Conservation (phyloP, 2,329 filamentous ascomycete species). For the Lachnellula suecica region DNA sequence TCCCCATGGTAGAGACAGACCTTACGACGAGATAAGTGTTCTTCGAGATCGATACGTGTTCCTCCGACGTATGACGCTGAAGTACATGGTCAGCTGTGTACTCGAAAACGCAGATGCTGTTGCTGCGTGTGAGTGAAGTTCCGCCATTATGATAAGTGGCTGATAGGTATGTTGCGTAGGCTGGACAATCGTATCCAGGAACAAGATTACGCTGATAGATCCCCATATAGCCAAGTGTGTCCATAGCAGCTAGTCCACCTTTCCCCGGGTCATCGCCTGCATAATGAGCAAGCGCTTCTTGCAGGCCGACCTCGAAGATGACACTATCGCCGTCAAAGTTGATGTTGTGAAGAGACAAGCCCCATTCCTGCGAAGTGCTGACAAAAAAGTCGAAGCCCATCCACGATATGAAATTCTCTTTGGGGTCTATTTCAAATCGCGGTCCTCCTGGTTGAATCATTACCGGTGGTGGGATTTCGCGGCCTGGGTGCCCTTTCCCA, state of each 20-base stretch:
- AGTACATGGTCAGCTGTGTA: constrained; percentile 48
- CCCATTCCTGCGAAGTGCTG: constrained; percentile 46
- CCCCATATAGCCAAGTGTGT: constrained; percentile 35
- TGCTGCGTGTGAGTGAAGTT: constrained; percentile 43
- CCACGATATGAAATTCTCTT: constrained; percentile 18
- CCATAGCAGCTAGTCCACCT: constrained; percentile 29
- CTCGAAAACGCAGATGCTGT: constrained; percentile 58
- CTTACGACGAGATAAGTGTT: constrained; percentile 48
- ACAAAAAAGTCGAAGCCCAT: constrained; percentile 43
- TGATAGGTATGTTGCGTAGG: constrained; percentile 50
- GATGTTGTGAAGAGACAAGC: constrained; percentile 50
- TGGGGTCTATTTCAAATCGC: constrained; percentile 20
- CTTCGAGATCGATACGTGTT: constrained; percentile 45
- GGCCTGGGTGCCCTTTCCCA: constrained; percentile 1
- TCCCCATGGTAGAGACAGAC: constrained; percentile 49
- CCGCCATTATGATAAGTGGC: constrained; percentile 44
- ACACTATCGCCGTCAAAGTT: constrained; percentile 53
- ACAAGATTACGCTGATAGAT: constrained; percentile 29
- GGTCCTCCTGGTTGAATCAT: constrained; percentile 12
- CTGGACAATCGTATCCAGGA: constrained; percentile 43
- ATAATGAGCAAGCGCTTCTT: constrained; percentile 45
- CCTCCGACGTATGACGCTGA: constrained; percentile 44
- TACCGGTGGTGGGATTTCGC: constrained; percentile 12
- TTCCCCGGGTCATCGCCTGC: constrained; percentile 32
- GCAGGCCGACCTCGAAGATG: constrained; percentile 54